These are phyloP conservation scores for Solanum medicagineum DNA, from an alignment of 257 asterid genomes.

Conservation along the genomic window DNA sequence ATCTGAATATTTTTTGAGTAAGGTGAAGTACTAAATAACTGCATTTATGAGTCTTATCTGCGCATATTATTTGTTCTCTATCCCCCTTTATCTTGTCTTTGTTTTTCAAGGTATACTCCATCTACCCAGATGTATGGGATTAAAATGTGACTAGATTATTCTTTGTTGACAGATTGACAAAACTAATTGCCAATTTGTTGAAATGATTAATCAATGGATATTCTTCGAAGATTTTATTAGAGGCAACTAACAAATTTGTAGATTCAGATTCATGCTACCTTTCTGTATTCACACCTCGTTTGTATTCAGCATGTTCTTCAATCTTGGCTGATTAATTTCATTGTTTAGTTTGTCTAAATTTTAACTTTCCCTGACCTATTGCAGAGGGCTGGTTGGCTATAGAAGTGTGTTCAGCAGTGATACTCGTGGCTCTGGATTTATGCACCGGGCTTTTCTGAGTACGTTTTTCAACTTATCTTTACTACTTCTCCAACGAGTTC, in stretches of 20 bases:
- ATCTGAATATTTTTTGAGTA: background rate
- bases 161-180: background rate
- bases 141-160: background rate
- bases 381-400: slow-evolving; percentile 96
- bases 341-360: background rate
- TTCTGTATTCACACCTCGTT: background rate
- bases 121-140: background rate
- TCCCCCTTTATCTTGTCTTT: background rate
- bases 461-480: slow-evolving; percentile 9
- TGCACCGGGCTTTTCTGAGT: slow-evolving; percentile 99
- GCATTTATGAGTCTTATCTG: background rate
- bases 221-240: background rate
- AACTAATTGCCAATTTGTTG: background rate
- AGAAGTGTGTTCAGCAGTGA: slow-evolving; percentile 93
- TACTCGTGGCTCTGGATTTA: slow-evolving; percentile 96
- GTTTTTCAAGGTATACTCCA: background rate
- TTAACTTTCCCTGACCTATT: slow-evolving; percentile 1
- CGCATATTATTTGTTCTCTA: background rate
- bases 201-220: background rate
- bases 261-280: background rate
- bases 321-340: background rate
- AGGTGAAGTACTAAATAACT: background rate
- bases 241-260: background rate
- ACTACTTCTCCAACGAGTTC: background rate
- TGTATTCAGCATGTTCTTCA: background rate